Percentiles rank a stretch among this genome's conserved stretches.
These are phyloP conservation scores for Xanthoceras sorbifolium DNA, from an alignment of 345 rosid species.

Conservation along the genomic window DNA sequence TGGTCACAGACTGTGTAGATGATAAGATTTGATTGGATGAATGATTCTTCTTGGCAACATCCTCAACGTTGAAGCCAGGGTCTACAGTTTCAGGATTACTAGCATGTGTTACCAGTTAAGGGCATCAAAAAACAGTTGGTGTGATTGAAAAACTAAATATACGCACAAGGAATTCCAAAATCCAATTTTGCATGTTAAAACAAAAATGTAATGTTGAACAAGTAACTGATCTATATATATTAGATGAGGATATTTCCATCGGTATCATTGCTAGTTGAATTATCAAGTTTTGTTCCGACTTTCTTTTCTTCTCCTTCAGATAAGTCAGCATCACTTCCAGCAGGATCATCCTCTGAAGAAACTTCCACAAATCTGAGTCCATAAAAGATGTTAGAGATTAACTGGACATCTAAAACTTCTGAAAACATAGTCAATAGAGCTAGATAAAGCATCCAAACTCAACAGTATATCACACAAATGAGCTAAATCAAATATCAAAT, in stretches of 20 bases:
- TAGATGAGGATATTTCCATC: conserved; percentile 27
- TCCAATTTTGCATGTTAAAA: conserved; percentile 2
- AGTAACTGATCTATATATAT: conserved; percentile 7
- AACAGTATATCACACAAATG: conserved; percentile 2
- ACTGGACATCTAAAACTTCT: not conserved
- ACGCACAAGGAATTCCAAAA: conserved; percentile 2
- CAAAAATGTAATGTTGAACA: conserved; percentile 1
- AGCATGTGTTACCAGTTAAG: conserved; percentile 32
- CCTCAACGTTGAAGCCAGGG: conserved; percentile 24
- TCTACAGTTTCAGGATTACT: conserved; percentile 24
- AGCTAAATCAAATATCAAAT: conserved; percentile 2
- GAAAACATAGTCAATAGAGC: conserved; percentile 16
- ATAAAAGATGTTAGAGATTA: conserved; percentile 3
- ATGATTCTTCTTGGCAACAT: conserved; percentile 21
- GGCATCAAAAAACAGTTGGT: conserved; percentile 17
- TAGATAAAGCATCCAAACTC: conserved; percentile 10
- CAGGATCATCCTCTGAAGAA: conserved; percentile 59
- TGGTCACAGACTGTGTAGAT: conserved; percentile 27
- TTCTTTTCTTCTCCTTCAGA: conserved; percentile 47
- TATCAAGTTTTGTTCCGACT: conserved; percentile 30
- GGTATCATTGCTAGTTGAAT: conserved; percentile 19
- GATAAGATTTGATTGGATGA: conserved; percentile 18
- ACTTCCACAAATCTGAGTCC: conserved; percentile 61
- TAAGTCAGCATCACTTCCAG: conserved; percentile 39
- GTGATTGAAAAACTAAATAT: not conserved